Evolutionary conservation across 768 basidiomycete species (phyloP), one percentile per base, ranked within the genome.

Genomic region (Tricholoma hemisulphureum): DNA sequence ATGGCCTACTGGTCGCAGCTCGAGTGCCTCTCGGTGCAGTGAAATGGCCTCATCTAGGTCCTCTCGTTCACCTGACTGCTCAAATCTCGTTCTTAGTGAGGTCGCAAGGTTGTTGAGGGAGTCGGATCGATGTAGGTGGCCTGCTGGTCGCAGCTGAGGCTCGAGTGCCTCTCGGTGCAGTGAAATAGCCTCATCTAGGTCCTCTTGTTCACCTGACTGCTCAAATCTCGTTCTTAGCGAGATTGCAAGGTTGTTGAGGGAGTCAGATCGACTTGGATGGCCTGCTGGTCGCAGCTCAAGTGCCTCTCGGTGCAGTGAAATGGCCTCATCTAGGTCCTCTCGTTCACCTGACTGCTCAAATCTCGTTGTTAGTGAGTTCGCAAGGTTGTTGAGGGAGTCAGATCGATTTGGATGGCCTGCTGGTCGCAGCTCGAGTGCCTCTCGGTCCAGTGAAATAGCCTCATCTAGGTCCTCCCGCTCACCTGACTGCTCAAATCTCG

Each of bases 231-330:
- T n/a, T n/a, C n/a, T n/a, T n/a, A n/a, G n/a, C n/a, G n/a, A n/a
- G n/a, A n/a, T n/a, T n/a, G n/a, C n/a, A n/a, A n/a, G n/a, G n/a
- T n/a, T n/a, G n/a, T n/a, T n/a, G n/a, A n/a, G n/a, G n/a, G n/a
- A n/a, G n/a, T n/a, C n/a, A 9, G 4, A 13, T 26, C 45, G 20
- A 8, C 20, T 26, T 23, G 26, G 45, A 46, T 46, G 45, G 26
- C 45, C 45, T 23, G 45, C 21, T 21, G 20, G 9, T 21, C n/a
- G 20, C 31, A 65, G 45, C 18, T 63, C 61, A 16, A 69, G 64
- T 29, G 70, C 71, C 4, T 58, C 16, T 41, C 59, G 58, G 34
- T 69, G 67, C 35, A 68, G 65, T 6, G 61, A 59, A 34, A 75
- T 63, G 37, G 74, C 65, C 4, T 63, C 53, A 16, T 70, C 64